Evolutionary conservation across 2,329 filamentous ascomycete species (phyloP), one percentile per base, ranked within the genome.

Genomic region (Cadophora gregata): DNA sequence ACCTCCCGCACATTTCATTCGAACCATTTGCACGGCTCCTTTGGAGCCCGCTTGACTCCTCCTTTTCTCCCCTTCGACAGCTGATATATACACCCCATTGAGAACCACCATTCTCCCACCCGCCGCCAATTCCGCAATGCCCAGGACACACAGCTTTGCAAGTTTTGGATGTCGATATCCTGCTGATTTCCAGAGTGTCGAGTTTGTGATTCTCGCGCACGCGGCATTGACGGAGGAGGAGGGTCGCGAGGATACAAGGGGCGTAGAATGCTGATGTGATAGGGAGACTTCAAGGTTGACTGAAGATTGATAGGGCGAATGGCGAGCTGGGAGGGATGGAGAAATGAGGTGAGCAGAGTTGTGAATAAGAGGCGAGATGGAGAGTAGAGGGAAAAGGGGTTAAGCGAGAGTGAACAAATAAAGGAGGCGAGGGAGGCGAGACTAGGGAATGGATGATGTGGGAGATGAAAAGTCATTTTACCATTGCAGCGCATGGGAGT

Each of bases 41-140:
- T 45, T n/a, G 16, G 21, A 33, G 4, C 38, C 38, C 24, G 24
- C 7, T 59, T 50, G 21, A 48, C n/a, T 25, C 29, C 42, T 42
- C 45, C 4, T 24, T 38, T n/a, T 5, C n/a, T n/a, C n/a, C n/a
- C n/a, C n/a, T n/a, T n/a, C n/a, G 38, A 67, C 55, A 69, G 59
- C 33, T 51, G 42, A 60, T 69, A 70, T 65, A 58, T 69, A 69
- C 53, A 64, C 68, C n/a, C 48, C 50, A 53, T 63, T 67, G 10
- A 69, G 31, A 9, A 62, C 65, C n/a, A 67, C 36, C 1, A 64
- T 19, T 16, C 59, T 64, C 29, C 65, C 67, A 1, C 33, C 33
- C 4, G 53, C 56, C n/a, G 24, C 62, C 12, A 29, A 38, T 62
- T 67, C 60, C 19, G 66, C 58, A 59, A 70, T 67, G 31, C 66